Evolutionary conservation across 208 protist species (phyloP), one percentile per base, ranked within the genome.

Genomic region (Vickermania ingenoplastis): DNA sequence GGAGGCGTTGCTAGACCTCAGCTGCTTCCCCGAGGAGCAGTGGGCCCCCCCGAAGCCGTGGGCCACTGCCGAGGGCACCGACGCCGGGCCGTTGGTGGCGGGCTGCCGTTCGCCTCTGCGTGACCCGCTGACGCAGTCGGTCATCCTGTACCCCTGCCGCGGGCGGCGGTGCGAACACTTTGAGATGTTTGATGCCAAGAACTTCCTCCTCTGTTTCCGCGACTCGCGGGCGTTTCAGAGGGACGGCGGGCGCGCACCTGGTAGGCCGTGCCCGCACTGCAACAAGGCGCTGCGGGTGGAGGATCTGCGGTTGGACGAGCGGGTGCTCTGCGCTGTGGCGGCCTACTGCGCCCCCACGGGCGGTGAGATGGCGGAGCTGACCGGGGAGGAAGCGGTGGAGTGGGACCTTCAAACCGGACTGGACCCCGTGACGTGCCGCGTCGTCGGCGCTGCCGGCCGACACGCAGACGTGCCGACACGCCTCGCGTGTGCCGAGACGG

Each of bases 101-200:
- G 54, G 13, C 13, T 55, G 63, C 49, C 65, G 53, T 26, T 41
- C 61, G 17, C 78, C 81, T 14, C 69, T 91, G 59, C 71, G 79
- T 11, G 87, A 94, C 51, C 77, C 79, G 1, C 69, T 94, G 21
- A 77, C 84, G 14, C 75, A 70, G 2, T 64, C 54, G 11, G 63
- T 68, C 11, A 80, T 94, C 24, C 62, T 57, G 21, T 69, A 73
- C 17, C 87, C 87, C 1, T 75, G 67, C 2, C 73, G 87, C 14
- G 83, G 87, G 13, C 41, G 61, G 22, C 36, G 22, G 26, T 94
- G 87, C 41, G 63, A 59, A 28, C 87, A 94, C 65, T 26, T 79
- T 26, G 81, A 87, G 54, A 29, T 88, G n/a, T 94, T 94, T 64
- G 87, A 94, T 48, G 41, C 86, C n/a, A 59, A 53, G 27, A 73